These are phyloP conservation scores for Paramecium sexaurelia DNA, from an alignment of 73 alveolate genomes.

Conservation along the genomic window DNA sequence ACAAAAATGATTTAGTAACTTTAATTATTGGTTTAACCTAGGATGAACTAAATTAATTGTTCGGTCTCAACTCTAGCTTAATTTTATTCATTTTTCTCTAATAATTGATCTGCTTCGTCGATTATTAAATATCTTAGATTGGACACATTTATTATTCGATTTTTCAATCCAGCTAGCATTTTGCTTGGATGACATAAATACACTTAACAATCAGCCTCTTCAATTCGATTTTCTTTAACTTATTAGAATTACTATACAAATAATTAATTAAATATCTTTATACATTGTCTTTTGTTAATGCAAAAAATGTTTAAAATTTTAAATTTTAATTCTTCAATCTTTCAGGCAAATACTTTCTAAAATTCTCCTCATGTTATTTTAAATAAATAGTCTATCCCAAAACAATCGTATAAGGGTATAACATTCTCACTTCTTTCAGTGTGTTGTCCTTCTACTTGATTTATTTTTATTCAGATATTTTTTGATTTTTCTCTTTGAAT, in stretches of 20 bases:
- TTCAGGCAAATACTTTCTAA: background rate
- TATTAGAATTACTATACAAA: background rate
- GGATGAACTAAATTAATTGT: background rate
- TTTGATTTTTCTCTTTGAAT: background rate
- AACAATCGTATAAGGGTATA: constrained; percentile 31
- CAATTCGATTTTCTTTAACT: constrained; percentile 11
- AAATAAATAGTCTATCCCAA: constrained; percentile 46
- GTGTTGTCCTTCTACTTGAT: constrained; percentile 20
- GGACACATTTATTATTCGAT: background rate
- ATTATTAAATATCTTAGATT: constrained; percentile 1
- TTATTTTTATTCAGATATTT: background rate
- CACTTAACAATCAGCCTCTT: background rate
- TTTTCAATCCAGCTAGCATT: background rate
- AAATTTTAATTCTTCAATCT: background rate
- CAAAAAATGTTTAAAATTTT: constrained; percentile 46
- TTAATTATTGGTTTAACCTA: constrained; percentile 8
- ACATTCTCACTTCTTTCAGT: constrained; percentile 13
- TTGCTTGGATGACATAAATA: constrained; percentile 50
- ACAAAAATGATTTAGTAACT: constrained; percentile 22
- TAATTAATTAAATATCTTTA: background rate
- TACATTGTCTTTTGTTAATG: constrained; percentile 30
- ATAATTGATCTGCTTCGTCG: constrained; percentile 49
- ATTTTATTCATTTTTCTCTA: constrained; percentile 5
- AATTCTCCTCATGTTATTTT: constrained; percentile 41
- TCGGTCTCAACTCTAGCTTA: constrained; percentile 14